Evolutionary conservation across 352 stramenopile species (phyloP).

Genomic region (Globisporangium barbulae): DNA sequence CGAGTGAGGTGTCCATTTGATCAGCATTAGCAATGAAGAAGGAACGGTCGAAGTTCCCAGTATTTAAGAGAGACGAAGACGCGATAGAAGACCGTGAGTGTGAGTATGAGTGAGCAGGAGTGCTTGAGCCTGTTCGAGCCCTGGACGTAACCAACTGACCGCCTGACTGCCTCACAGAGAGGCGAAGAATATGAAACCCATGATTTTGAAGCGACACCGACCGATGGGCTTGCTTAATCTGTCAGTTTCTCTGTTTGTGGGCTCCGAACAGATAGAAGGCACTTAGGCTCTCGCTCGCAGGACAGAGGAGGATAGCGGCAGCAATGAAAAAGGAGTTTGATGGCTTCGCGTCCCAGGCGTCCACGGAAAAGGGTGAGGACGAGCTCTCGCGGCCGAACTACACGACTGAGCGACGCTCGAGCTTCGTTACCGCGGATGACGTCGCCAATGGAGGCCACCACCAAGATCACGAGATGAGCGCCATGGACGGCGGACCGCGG

Average conservation of each 20-base stretch:
- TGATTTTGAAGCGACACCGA: slow-evolving; percentile 4
- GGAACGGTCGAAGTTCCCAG: neutral
- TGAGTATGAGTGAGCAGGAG: neutral
- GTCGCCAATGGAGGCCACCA: neutral
- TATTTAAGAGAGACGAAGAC: slow-evolving; percentile 7
- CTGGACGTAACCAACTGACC: neutral
- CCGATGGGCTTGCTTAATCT: neutral
- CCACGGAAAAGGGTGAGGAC: slow-evolving; percentile 4
- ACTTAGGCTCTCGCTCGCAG: slow-evolving; percentile 2
- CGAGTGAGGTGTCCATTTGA: slow-evolving; percentile 16
- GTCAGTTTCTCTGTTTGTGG: neutral
- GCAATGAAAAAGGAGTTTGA: slow-evolving; percentile 41
- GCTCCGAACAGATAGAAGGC: neutral
- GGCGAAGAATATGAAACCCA: slow-evolving; percentile 6
- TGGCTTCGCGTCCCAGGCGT: slow-evolving; percentile 21
- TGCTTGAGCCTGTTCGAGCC: neutral
- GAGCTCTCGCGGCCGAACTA: neutral
- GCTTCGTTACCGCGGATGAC: slow-evolving; percentile 6
- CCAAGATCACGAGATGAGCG: slow-evolving; percentile 7
- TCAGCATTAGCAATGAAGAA: slow-evolving; percentile 4
- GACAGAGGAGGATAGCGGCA: slow-evolving; percentile 1
- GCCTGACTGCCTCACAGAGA: neutral
- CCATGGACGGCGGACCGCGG: neutral
- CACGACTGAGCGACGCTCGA: slow-evolving; percentile 7
- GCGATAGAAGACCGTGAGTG: neutral